phyloP scores from a whole-genome alignment of 2,329 filamentous ascomycete species.

The Raffaelea arxii region DNA sequence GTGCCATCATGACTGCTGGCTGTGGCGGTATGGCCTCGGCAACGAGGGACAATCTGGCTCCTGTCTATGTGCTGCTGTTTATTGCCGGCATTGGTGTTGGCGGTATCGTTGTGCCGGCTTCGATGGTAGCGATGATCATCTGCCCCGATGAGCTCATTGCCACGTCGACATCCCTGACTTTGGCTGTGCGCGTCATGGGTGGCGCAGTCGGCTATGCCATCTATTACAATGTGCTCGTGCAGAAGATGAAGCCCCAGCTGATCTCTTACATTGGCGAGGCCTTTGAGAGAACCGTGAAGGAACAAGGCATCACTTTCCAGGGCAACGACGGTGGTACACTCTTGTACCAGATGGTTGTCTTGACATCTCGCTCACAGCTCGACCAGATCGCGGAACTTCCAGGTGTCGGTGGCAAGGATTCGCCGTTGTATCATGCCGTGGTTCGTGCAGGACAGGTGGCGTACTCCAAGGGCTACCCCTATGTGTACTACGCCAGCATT shows the following conservation, averaged over 20 bases:
- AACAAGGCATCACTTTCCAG: conserved; percentile 17
- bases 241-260: conserved; percentile 34
- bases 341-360: conserved; percentile 32
- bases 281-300: conserved; percentile 20
- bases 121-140: conserved; percentile 60
- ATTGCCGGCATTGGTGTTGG: conserved; percentile 56
- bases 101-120: conserved; percentile 57
- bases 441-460: conserved; percentile 45
- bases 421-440: conserved; percentile 25
- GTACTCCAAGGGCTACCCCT: conserved; percentile 49
- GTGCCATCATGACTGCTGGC: conserved; percentile 55
- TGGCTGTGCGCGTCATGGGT: conserved; percentile 60
- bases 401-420: conserved; percentile 32
- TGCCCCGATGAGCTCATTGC: conserved; percentile 62
- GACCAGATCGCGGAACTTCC: conserved; percentile 36
- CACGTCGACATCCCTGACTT: conserved; percentile 56
- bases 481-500: conserved; percentile 53
- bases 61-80: conserved; percentile 47
- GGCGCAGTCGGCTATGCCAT: conserved; percentile 55
- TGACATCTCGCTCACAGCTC: conserved; percentile 43
- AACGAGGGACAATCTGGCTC: conserved; percentile 39
- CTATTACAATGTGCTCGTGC: conserved; percentile 44
- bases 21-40: conserved; percentile 44
- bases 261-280: conserved; percentile 37
- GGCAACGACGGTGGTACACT: conserved; percentile 2